phyloP scores from a whole-genome alignment of 805 yeast genomes.

The Saturnispora ahearnii region DNA sequence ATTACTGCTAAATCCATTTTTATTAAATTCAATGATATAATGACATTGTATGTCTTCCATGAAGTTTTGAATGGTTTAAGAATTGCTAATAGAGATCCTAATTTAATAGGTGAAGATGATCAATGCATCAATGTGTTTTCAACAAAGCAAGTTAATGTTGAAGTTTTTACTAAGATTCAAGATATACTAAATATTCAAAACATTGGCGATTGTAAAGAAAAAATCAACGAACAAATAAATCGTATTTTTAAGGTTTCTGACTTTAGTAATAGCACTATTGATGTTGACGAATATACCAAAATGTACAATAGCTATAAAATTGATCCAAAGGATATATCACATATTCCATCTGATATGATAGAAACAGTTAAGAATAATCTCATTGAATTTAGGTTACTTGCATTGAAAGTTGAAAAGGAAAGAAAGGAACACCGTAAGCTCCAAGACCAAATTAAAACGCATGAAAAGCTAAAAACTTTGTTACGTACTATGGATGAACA shows the following conservation, averaged over 20 bases:
- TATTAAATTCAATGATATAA: conserved; percentile 22
- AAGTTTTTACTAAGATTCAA: neutral
- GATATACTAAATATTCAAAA: neutral
- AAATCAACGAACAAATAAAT: neutral
- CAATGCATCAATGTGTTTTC: neutral
- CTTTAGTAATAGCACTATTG: neutral
- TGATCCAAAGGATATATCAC: conserved; percentile 48
- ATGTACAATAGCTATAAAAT: conserved; percentile 34
- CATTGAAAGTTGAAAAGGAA: conserved; percentile 41
- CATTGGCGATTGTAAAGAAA: neutral
- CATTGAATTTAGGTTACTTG: conserved; percentile 47
- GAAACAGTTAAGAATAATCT: conserved; percentile 46
- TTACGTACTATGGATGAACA: conserved; percentile 22
- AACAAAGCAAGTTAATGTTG: neutral
- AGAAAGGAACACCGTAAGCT: conserved; percentile 41
- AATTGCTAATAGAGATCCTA: conserved; percentile 2
- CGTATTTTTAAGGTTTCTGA: neutral
- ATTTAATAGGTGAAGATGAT: neutral
- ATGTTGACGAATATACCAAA: conserved; percentile 12
- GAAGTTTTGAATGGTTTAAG: conserved; percentile 7
- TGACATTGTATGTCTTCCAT: conserved; percentile 20
- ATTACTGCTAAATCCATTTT: conserved; percentile 18
- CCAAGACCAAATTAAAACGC: conserved; percentile 41
- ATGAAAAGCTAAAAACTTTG: conserved; percentile 37
- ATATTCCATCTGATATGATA: conserved; percentile 45